These are phyloP conservation scores for Cladosporium sp. DNA, from an alignment of 2,329 filamentous ascomycete species.

Conservation along the genomic window DNA sequence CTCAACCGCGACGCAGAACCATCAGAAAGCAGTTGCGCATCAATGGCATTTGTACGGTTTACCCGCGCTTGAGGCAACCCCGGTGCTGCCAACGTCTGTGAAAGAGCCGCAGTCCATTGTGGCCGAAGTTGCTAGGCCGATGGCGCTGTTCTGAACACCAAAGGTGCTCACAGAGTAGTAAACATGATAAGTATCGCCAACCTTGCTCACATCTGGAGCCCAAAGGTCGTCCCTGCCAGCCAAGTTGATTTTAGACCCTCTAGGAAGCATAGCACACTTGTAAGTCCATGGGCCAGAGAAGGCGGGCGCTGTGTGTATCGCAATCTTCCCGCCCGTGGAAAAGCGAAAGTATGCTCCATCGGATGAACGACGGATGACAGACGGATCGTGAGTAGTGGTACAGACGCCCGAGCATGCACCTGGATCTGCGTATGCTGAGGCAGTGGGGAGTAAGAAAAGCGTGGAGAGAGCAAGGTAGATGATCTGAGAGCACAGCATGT, in stretches of 20 bases:
- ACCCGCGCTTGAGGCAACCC: conserved; percentile 39
- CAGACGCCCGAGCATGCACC: conserved; percentile 38
- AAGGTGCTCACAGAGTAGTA: conserved; percentile 62
- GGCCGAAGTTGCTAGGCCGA: conserved; percentile 52
- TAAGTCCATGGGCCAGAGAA: conserved; percentile 50
- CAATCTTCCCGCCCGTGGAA: conserved; percentile 46
- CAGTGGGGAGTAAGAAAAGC: no score
- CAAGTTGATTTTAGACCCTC: conserved; percentile 39
- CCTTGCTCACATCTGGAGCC: conserved; percentile 58
- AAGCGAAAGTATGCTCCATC: conserved; percentile 52
- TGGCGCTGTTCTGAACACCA: conserved; percentile 56
- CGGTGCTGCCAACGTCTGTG: conserved; percentile 57
- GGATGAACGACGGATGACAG: conserved; percentile 41
- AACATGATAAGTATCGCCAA: conserved; percentile 58
- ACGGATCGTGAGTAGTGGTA: conserved; percentile 46
- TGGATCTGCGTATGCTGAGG: conserved; percentile 37
- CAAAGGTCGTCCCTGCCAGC: conserved; percentile 47
- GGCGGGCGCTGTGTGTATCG: conserved; percentile 43
- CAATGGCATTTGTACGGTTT: conserved; percentile 51
- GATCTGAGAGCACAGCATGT: no score
- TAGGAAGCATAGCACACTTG: conserved; percentile 42
- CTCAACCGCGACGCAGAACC: conserved; percentile 47
- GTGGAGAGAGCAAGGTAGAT: not conserved
- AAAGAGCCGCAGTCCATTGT: conserved; percentile 52
- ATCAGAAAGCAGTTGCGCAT: conserved; percentile 39